Base-by-base conservation (phyloP, 2,329 filamentous ascomycete genomes). In the Fusarium illudens region DNA sequence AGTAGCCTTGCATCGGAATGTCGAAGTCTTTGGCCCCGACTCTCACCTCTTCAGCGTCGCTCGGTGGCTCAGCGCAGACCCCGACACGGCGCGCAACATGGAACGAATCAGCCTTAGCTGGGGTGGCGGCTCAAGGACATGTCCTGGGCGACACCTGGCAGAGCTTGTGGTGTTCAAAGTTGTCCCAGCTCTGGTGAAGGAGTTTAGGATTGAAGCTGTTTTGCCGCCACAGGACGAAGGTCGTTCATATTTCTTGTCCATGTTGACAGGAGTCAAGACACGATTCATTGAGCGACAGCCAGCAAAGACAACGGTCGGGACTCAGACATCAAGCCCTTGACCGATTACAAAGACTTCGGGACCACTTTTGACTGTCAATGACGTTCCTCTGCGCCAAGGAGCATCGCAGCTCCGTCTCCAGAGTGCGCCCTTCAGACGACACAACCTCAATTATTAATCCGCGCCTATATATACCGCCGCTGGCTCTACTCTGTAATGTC, bases 191-290 rank as follows among this genome's bases (percentile, higher is more conserved):
- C 60, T 87, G 15, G 57, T 86, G 4, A 72, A 73, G 6, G 77
- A 80, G 39, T 87, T 87, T 56, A 78, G 82, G 6, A 72, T 86
- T 0, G 72, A 81, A 55, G 75, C 81, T 4, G 56, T 44, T 7
- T 68, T 83, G 64, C 82, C 83, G 0, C 65, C 69, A 0, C 79
- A 83, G 3, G 72, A 79, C 3, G 73, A 80, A 1, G 79, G 80
- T 42, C 78, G 76, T 3, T 81, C 81, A 9, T 86, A 86, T 57
- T 87, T 86, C 58, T 74, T 87, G 73, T 84, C 83, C 1, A 85
- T 86, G 80, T 63, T 85, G 68, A 83, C 81, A 0, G 84, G 83
- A 0, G 80, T 83, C 4, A 82, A 75, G 64, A 83, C 71, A 1
- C 74, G 76, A 1, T 86, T 86, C 33, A 22, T 74, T 9, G 60